Conservation (phyloP, 768 basidiomycete species). For the Termitomyces sp. region DNA sequence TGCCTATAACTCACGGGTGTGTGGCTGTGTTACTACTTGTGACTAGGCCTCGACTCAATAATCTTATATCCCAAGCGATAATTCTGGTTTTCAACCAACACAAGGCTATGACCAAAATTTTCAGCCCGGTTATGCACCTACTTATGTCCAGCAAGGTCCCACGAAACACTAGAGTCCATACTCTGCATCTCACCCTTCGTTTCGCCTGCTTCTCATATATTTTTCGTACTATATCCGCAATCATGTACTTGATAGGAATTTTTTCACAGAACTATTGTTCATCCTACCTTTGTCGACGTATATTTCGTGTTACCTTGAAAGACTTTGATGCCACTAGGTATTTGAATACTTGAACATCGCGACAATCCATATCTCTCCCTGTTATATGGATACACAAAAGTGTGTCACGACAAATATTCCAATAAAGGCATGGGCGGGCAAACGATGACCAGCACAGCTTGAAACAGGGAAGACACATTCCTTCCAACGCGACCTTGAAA, state of each 20-base stretch:
- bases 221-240: not conserved
- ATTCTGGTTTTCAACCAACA: constrained; percentile 15
- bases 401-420: not conserved
- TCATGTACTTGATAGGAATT: not conserved
- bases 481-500: too few species aligned
- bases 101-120: constrained; percentile 28
- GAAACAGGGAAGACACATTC: not conserved
- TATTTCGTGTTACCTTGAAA: not conserved
- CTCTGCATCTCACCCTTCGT: not conserved
- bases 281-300: not conserved
- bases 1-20: constrained; percentile 49
- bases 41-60: not conserved
- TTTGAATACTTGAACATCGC: too few species aligned
- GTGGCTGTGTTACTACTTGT: constrained; percentile 17
- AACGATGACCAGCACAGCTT: not conserved
- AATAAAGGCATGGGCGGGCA: not conserved
- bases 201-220: not conserved
- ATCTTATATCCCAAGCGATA: constrained; percentile 20
- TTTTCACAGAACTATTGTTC: not conserved
- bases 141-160: constrained; percentile 28
- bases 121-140: constrained; percentile 39
- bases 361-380: too few species aligned
- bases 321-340: not conserved
- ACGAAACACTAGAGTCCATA: constrained; percentile 14
- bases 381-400: too few species aligned